Evolutionary conservation across 768 basidiomycete species (phyloP).

Genomic region (Lentinula lateritia): DNA sequence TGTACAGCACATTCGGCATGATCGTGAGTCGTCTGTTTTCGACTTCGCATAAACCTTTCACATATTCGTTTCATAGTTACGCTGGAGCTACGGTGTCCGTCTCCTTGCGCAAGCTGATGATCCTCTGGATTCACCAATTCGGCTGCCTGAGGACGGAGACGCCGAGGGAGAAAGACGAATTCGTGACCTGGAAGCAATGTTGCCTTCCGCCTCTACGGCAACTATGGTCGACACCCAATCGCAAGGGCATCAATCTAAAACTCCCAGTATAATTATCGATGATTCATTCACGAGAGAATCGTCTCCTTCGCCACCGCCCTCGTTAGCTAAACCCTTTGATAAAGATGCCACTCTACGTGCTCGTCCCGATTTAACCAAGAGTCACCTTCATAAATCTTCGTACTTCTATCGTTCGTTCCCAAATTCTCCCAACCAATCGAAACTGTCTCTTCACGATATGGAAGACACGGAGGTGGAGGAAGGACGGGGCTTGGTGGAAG

Average conservation of each 20-base stretch:
- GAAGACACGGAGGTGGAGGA: constrained; percentile 14
- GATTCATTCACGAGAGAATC: background rate
- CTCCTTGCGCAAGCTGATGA: constrained; percentile 70
- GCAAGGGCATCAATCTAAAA: background rate
- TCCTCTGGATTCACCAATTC: constrained; percentile 14
- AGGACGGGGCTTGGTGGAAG: constrained; percentile 10
- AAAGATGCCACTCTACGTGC: background rate
- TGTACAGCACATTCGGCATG: constrained; percentile 95
- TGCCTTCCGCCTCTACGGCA: background rate
- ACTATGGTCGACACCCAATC: background rate
- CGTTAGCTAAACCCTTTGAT: background rate
- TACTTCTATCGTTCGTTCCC: constrained; percentile 65
- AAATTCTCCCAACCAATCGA: constrained; percentile 45
- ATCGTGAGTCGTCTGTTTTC: constrained; percentile 48
- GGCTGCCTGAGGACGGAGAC: constrained; percentile 15
- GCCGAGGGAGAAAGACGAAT: background rate
- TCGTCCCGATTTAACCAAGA: background rate
- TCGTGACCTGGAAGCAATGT: background rate
- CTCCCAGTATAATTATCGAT: constrained; percentile 6
- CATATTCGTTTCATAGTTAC: constrained; percentile 43
- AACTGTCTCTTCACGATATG: constrained; percentile 24
- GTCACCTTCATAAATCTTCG: constrained; percentile 15
- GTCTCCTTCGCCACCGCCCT: background rate
- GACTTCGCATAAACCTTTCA: background rate
- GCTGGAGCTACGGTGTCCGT: constrained; percentile 92